phyloP scores from a whole-genome alignment of 1,139 yeast genomes.

The Eremothecium gossypii region DNA sequence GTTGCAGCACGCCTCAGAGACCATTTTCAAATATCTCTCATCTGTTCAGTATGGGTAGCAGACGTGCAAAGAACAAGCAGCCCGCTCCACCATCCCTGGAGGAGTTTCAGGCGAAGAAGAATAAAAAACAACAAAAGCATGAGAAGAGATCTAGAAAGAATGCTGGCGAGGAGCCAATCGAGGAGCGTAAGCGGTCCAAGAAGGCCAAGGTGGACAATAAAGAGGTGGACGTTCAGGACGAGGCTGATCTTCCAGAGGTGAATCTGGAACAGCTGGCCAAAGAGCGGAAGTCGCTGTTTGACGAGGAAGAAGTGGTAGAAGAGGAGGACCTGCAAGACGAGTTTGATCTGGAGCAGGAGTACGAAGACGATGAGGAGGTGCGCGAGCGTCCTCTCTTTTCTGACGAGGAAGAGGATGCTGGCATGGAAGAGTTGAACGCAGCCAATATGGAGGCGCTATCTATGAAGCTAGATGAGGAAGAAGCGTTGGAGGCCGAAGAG shows the following conservation, averaged over 20 bases:
- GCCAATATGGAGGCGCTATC: conserved; percentile 82
- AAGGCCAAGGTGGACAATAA: conserved; percentile 14
- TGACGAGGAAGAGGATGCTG: conserved; percentile 62
- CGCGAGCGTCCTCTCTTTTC: conserved; percentile 75
- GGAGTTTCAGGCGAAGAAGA: conserved; percentile 59
- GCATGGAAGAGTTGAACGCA: conserved; percentile 70
- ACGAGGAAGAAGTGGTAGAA: conserved; percentile 56
- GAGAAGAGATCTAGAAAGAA: conserved; percentile 29
- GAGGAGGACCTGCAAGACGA: conserved; percentile 47
- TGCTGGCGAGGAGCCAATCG: conserved; percentile 16
- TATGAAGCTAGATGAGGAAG: conserved; percentile 60
- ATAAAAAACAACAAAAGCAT: conserved; percentile 35
- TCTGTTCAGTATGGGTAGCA: conserved; percentile 52
- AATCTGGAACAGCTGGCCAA: conserved; percentile 54
- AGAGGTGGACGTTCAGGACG: conserved; percentile 32
- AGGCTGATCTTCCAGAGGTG: conserved; percentile 49
- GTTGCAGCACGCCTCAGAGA: too few relatives aligned
- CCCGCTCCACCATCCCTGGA: conserved; percentile 82
- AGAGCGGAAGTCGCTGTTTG: conserved; percentile 70
- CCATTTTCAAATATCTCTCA: not conserved
- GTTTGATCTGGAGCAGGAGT: conserved; percentile 47
- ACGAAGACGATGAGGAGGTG: conserved; percentile 42
- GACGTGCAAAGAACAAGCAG: conserved; percentile 86
- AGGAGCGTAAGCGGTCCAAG: conserved; percentile 28
- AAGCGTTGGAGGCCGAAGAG: conserved; percentile 63